Evolutionary conservation across 257 asterid species (phyloP).

Genomic region (Euphrasia confusa): DNA sequence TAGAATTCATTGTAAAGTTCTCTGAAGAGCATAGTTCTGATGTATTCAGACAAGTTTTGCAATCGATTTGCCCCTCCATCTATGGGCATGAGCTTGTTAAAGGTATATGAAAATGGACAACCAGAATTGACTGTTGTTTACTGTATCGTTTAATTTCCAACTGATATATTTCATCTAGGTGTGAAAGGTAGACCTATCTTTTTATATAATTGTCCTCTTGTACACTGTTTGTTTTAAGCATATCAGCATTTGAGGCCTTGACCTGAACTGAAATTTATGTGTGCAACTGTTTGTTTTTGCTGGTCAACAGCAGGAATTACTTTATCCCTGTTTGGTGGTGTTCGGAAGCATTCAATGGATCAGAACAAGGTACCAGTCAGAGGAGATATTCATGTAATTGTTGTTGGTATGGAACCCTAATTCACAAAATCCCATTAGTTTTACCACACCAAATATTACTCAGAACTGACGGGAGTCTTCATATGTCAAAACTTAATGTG

Average conservation of each 20-base stretch:
- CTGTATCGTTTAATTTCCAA: conserved; percentile 6
- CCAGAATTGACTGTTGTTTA: conserved; percentile 17
- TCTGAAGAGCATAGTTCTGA: conserved; percentile 87
- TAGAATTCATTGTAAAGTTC: conserved; percentile 84
- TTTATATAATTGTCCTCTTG: conserved; percentile 12
- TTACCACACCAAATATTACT: conserved; percentile 17
- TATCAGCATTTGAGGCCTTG: too few relatives aligned
- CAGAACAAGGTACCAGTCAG: conserved; percentile 98
- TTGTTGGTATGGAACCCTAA: conserved; percentile 62
- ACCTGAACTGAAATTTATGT: neutral
- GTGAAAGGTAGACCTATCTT: conserved; percentile 10
- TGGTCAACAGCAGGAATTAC: conserved; percentile 75
- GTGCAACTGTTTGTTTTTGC: conserved; percentile 17
- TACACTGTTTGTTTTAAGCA: neutral
- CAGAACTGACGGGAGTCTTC: conserved; percentile 19
- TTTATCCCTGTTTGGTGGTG: conserved; percentile 82
- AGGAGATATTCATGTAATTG: conserved; percentile 88
- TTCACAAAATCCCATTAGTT: conserved; percentile 10
- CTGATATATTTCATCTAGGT: conserved; percentile 6
- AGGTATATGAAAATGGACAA: conserved; percentile 41
- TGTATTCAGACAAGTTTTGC: conserved; percentile 73
- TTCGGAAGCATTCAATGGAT: conserved; percentile 87
- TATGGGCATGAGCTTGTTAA: conserved; percentile 97
- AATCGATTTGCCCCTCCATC: conserved; percentile 90
- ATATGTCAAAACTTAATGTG: conserved; percentile 25